Evolutionary conservation across 768 basidiomycete species (phyloP).

Genomic region (Stropharia rugosoannulata): DNA sequence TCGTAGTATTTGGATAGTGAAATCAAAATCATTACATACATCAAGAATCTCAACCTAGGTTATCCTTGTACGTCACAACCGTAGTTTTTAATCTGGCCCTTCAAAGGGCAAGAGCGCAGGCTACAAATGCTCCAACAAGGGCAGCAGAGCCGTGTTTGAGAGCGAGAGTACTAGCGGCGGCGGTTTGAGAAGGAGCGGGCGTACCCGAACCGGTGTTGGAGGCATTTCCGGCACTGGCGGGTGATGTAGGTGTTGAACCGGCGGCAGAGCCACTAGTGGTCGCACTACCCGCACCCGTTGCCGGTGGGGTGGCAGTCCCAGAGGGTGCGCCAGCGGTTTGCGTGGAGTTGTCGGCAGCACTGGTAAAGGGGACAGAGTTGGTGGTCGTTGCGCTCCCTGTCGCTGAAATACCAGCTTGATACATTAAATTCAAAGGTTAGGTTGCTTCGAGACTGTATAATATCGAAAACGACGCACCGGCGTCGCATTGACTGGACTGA

Average conservation of each 20-base stretch:
- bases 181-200: not conserved
- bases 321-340: too few relatives aligned
- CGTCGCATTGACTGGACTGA: not conserved
- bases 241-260: not conserved
- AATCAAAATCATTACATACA: not conserved
- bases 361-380: not conserved
- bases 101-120: not conserved
- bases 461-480: not conserved
- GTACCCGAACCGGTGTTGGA: not conserved
- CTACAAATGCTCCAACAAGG: not conserved
- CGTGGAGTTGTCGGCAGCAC: not conserved
- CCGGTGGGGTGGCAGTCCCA: too few relatives aligned
- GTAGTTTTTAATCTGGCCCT: not conserved
- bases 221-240: not conserved
- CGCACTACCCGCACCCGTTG: not conserved
- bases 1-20: too few relatives aligned
- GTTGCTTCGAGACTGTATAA: not conserved
- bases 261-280: not conserved
- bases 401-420: not conserved
- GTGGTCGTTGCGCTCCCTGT: not conserved
- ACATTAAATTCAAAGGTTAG: not conserved
- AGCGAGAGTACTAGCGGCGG: not conserved
- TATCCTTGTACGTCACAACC: not conserved
- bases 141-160: not conserved
- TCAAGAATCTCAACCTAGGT: not conserved